phyloP scores from a whole-genome alignment of 225 moss, liverwort and hornwort genomes.

The Sphagnum contortum region DNA sequence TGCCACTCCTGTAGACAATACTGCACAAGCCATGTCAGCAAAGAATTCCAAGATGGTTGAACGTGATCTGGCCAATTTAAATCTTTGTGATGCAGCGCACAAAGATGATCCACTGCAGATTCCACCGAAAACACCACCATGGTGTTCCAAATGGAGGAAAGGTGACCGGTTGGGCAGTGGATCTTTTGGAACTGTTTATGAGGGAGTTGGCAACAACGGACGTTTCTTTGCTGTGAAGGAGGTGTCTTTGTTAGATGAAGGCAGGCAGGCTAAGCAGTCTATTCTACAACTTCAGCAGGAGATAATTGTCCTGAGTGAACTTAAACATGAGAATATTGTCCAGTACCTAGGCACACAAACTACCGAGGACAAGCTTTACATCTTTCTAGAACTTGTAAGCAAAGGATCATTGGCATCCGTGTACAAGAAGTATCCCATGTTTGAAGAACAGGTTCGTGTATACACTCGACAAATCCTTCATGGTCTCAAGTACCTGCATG shows the following conservation, averaged over 20 bases:
- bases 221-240: constrained; percentile 27
- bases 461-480: constrained; percentile 40
- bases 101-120: background rate
- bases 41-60: constrained; percentile 1
- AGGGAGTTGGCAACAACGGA: constrained; percentile 46
- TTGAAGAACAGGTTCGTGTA: constrained; percentile 40
- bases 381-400: constrained; percentile 31
- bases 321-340: constrained; percentile 7
- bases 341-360: constrained; percentile 2
- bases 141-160: constrained; percentile 30
- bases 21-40: constrained; percentile 3
- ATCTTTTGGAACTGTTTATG: constrained; percentile 52
- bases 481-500: constrained; percentile 43
- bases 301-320: constrained; percentile 3
- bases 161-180: constrained; percentile 50
- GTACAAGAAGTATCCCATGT: constrained; percentile 41
- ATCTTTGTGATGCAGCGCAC: background rate
- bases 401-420: constrained; percentile 33
- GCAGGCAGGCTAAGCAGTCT: background rate
- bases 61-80: background rate
- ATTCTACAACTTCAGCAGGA: constrained; percentile 5
- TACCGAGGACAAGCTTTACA: constrained; percentile 39
- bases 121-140: constrained; percentile 30
- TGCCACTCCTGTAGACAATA: background rate
- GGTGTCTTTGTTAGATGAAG: constrained; percentile 2